phyloP scores from a whole-genome alignment of 768 basidiomycete genomes.

The Tylopilus rubrobrunneus region DNA sequence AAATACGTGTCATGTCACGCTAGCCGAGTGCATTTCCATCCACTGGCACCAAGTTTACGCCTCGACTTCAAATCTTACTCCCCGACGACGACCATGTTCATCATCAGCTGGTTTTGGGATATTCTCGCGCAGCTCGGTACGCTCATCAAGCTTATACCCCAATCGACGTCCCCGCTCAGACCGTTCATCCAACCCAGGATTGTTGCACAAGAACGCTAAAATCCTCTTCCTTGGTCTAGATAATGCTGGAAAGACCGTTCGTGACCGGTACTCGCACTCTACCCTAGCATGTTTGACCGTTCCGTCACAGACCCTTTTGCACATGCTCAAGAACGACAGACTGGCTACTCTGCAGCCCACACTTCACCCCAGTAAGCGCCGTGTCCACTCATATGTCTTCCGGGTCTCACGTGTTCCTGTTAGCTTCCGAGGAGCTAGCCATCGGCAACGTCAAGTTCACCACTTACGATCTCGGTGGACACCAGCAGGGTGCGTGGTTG shows the following conservation, averaged over 20 bases:
- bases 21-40: background rate
- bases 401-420: conserved; percentile 7
- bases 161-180: background rate
- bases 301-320: conserved; percentile 73
- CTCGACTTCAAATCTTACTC: conserved; percentile 18
- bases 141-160: conserved; percentile 19
- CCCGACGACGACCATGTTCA: conserved; percentile 56
- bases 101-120: conserved; percentile 96
- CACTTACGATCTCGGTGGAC: conserved; percentile 96
- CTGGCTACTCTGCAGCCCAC: conserved; percentile 97
- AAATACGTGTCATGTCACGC: conserved; percentile 20
- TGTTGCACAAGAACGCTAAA: conserved; percentile 98
- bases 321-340: conserved; percentile 99
- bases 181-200: conserved; percentile 45
- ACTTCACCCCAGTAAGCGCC: conserved; percentile 87
- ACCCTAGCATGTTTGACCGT: conserved; percentile 2
- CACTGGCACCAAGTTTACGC: background rate
- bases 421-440: conserved; percentile 97
- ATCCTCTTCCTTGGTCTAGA: conserved; percentile 98
- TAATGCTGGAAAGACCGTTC: conserved; percentile 98
- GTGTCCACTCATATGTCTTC: background rate
- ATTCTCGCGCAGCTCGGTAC: conserved; percentile 88
- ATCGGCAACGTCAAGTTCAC: conserved; percentile 99
- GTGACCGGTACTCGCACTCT: conserved; percentile 23
- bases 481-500: conserved; percentile 74